Base-by-base conservation (phyloP, 148 eudicot genomes). In the Fallopia convolvulus region DNA sequence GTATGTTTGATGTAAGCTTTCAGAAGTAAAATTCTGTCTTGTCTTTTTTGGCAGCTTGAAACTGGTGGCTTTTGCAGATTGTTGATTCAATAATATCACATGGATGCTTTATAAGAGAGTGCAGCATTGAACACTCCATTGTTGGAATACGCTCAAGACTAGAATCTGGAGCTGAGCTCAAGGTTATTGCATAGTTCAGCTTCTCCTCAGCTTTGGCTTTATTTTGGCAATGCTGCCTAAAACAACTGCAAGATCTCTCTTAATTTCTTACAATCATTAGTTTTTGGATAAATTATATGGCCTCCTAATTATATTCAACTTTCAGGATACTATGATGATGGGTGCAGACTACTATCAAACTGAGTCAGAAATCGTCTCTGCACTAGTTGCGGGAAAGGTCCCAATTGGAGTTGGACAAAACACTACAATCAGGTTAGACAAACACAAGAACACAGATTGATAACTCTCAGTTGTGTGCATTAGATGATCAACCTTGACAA, bases 291-390 rank as follows among this genome's bases (percentile, higher is more conserved):
- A 33, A 65, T 11, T 65, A 7, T 1, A 46, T 20, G 6, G 6
- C 15, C 18, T 8, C 32, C 7, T 26, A 42, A 47, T 23, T 7
- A 3, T 55, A 9, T 20, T 75, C 13, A 15, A 50, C 60, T 78
- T 75, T 33, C 78, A 95, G 99, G 94, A 95, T 84, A 89, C 99
- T 14, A 79, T 95, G 83, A 93, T 95, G 98, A 76, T 91, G 93
- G 99, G 99, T 65, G 98, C 99, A 68, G 99, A 95, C 79, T 75
- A 68, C 75, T 95, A 95, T 77, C 99, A 95, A 80, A 95, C 99
- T 70, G 98, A 93, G 75, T 79, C 94, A 26, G 99, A 95, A 75
- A 91, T 95, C 56, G 94, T 94, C n/a, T 87, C 94, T 36, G 81
- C 87, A 55, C 75, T 93, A 15, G 99, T 97, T 5, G 88, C 87